A percentile compares a stretch with the other conserved stretches of the same genome.
These are phyloP conservation scores for Sclerotinia borealis DNA, from an alignment of 2,329 filamentous ascomycete species.

Conservation along the genomic window DNA sequence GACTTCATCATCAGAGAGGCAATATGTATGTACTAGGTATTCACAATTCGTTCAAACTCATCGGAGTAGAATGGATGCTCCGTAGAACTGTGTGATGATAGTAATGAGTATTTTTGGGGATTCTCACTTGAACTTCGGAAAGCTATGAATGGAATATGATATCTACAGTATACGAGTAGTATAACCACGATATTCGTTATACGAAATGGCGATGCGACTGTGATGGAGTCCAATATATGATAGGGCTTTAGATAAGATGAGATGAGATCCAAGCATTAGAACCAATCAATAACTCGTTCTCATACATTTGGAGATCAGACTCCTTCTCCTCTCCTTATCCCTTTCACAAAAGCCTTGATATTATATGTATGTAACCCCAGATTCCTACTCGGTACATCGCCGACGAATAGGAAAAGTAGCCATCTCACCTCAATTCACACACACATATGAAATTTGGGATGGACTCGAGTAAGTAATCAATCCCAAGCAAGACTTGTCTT, in stretches of 20 bases:
- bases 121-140: background rate
- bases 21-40: background rate
- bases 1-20: background rate
- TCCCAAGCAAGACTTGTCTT: no score
- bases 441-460: background rate
- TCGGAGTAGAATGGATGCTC: background rate
- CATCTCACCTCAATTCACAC: background rate
- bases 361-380: background rate
- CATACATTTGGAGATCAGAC: background rate
- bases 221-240: background rate
- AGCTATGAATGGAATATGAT: background rate
- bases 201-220: background rate
- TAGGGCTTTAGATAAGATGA: conserved; percentile 4
- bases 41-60: no score
- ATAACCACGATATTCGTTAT: background rate
- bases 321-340: background rate
- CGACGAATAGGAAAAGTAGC: conserved; percentile 1
- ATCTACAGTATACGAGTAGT: background rate
- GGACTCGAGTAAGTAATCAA: no score
- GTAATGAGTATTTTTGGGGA: background rate
- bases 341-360: no score
- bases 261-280: background rate
- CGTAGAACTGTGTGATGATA: background rate
- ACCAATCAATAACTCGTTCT: background rate
- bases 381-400: background rate